Percentiles rank a stretch among this genome's conserved stretches.
Evolutionary conservation across 495 filamentous ascomycete genomes (phyloP).

Genomic region (Parathielavia appendiculata): DNA sequence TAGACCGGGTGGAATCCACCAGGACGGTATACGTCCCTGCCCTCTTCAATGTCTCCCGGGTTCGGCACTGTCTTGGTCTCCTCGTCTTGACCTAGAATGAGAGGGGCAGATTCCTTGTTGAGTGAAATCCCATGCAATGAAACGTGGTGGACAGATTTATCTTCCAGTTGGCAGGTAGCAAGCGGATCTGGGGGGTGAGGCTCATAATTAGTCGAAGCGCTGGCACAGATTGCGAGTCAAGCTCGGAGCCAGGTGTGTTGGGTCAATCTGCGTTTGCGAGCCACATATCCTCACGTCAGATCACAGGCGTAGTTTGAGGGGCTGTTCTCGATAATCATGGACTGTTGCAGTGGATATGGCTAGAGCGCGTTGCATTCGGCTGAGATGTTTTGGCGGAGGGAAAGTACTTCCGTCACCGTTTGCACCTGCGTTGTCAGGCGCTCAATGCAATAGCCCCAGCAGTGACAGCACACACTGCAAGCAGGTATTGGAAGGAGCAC

Average conservation of each 20-base stretch:
- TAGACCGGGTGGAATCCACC: slow-evolving; percentile 44
- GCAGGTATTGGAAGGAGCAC: no score
- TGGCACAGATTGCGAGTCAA: neutral
- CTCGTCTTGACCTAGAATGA: neutral
- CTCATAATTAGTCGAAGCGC: neutral
- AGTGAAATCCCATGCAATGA: neutral
- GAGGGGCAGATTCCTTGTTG: neutral
- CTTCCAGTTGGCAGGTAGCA: neutral
- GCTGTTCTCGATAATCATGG: no score
- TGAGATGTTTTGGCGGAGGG: no score
- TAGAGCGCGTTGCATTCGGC: no score
- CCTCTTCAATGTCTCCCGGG: slow-evolving; percentile 3
- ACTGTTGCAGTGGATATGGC: no score
- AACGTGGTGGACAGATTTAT: neutral
- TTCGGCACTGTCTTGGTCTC: neutral
- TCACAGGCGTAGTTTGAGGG: no score
- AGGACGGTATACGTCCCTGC: slow-evolving; percentile 21
- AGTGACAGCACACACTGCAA: no score
- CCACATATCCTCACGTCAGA: no score
- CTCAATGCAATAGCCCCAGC: no score
- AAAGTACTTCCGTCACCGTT: no score
- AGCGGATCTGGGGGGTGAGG: neutral
- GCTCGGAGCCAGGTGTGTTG: neutral
- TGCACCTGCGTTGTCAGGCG: no score
- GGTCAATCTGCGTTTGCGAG: neutral